phyloP scores from a whole-genome alignment of 371 early-diverging fungal genomes.

The Choanephora cucurbitarum region DNA sequence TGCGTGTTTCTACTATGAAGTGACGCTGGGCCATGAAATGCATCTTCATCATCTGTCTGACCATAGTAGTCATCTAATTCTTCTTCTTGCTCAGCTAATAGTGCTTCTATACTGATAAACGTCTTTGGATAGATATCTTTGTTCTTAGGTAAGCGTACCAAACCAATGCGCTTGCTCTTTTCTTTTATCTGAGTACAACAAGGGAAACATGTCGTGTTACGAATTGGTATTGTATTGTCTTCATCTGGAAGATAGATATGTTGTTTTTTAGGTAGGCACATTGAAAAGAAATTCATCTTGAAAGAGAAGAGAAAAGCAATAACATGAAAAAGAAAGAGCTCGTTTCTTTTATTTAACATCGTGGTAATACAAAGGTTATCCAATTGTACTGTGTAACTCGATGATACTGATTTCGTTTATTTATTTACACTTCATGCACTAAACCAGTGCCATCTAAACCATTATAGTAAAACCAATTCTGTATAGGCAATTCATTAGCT shows the following conservation, averaged over 20 bases:
- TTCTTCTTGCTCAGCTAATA: slow-evolving; percentile 21
- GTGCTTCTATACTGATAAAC: slow-evolving; percentile 15
- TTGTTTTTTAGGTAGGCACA: background rate
- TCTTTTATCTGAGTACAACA: slow-evolving; percentile 4
- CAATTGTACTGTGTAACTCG: background rate
- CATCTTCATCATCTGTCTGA: slow-evolving; percentile 16
- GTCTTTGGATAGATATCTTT: slow-evolving; percentile 20
- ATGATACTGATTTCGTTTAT: background rate
- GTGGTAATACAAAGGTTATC: background rate
- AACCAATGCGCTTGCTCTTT: slow-evolving; percentile 1
- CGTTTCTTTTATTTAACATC: background rate
- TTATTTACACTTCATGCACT: background rate
- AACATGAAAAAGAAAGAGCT: background rate
- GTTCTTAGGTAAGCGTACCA: slow-evolving; percentile 5
- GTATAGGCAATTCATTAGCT: slow-evolving; percentile 76
- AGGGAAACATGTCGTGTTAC: slow-evolving; percentile 1
- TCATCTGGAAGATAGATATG: background rate
- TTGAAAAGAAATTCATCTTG: background rate
- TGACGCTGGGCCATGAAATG: slow-evolving; percentile 5
- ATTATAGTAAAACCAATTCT: slow-evolving; percentile 81
- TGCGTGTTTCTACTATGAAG: background rate
- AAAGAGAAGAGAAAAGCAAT: background rate
- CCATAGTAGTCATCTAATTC: slow-evolving; percentile 21
- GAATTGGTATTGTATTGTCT: background rate
- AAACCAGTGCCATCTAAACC: slow-evolving; percentile 48